phyloP scores from a whole-genome alignment of 2,329 filamentous ascomycete genomes.

The Akanthomyces lecanii region DNA sequence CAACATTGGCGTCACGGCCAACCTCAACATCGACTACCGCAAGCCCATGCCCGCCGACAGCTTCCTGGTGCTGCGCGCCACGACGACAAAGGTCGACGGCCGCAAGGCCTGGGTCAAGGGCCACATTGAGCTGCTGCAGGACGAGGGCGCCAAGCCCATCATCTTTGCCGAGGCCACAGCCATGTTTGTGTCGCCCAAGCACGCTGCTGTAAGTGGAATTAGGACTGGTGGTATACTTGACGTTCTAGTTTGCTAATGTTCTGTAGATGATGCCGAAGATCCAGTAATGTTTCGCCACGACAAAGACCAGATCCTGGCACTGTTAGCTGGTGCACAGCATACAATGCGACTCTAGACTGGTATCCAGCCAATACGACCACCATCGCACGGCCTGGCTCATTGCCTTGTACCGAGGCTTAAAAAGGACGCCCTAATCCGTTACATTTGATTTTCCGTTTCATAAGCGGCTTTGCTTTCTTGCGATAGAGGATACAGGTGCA shows the following conservation, averaged over 20 bases:
- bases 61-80: slow-evolving; percentile 73
- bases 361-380: background rate
- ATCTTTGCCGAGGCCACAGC: slow-evolving; percentile 79
- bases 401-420: background rate
- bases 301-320: background rate
- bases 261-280: slow-evolving; percentile 7
- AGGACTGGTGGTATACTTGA: background rate
- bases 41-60: slow-evolving; percentile 70
- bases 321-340: background rate
- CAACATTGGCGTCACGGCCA: slow-evolving; percentile 81
- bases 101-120: slow-evolving; percentile 94
- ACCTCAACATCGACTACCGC: slow-evolving; percentile 77
- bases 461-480: background rate
- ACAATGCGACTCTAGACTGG: background rate
- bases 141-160: slow-evolving; percentile 55
- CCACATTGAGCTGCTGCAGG: slow-evolving; percentile 71
- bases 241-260: background rate
- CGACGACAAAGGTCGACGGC: slow-evolving; percentile 81
- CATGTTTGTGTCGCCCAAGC: slow-evolving; percentile 83
- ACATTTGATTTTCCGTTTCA: background rate
- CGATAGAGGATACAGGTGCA: background rate
- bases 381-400: background rate
- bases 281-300: background rate
- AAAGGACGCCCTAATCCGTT: background rate
- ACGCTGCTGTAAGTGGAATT: slow-evolving; percentile 62